A percentile compares a stretch with the other conserved stretches of the same genome.
phyloP scores from a whole-genome alignment of 805 yeast genomes.

The Starmerella vitae region DNA sequence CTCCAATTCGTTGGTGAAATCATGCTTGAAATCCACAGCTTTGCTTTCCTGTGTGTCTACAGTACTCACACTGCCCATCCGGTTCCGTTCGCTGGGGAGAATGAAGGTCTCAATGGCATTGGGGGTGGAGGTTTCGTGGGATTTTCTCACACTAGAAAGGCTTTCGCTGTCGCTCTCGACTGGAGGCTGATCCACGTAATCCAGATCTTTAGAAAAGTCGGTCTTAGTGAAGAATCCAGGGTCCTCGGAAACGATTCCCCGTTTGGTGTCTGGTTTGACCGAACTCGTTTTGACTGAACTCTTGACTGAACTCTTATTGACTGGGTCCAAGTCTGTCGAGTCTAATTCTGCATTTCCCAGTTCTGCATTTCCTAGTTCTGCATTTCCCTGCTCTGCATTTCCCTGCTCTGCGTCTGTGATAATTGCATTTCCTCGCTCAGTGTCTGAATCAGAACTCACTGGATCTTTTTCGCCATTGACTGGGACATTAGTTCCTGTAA shows the following conservation, averaged over 20 bases:
- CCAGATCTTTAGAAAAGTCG: background rate
- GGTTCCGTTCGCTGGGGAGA: slow-evolving; percentile 13
- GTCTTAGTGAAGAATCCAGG: background rate
- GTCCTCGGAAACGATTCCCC: no score
- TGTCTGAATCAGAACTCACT: background rate
- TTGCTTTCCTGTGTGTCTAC: background rate
- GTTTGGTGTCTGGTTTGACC: no score
- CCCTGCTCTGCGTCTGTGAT: background rate
- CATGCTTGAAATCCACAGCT: no score
- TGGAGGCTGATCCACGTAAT: background rate
- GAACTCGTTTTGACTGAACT: background rate
- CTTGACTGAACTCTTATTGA: no score
- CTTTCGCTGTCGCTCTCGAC: slow-evolving; percentile 1
- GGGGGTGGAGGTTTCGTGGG: background rate
- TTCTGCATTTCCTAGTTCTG: background rate
- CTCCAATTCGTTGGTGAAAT: background rate
- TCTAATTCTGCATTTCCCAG: no score
- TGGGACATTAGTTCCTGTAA: slow-evolving; percentile 13
- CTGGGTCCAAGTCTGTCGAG: no score
- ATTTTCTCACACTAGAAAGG: background rate
- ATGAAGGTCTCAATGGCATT: slow-evolving; percentile 8
- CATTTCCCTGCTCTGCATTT: background rate
- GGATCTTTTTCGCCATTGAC: background rate
- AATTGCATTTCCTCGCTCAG: background rate
- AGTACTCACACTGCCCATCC: background rate